Evolutionary conservation across 768 basidiomycete species (phyloP).

Genomic region (Agaricus subrufescens): DNA sequence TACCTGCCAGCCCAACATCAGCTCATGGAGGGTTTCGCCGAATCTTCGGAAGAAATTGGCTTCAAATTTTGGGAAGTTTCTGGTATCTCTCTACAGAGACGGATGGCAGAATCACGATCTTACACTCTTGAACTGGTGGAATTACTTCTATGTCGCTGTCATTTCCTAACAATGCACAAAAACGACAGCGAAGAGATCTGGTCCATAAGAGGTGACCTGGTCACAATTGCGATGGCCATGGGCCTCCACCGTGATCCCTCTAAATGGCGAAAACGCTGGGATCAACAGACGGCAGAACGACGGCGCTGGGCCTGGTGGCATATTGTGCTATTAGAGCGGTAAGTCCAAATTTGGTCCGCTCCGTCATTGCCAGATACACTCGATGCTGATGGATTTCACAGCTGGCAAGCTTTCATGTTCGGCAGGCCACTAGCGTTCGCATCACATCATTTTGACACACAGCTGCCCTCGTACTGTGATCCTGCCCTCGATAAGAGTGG

Average conservation of each 20-base stretch:
- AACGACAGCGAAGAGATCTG: slow-evolving; percentile 80
- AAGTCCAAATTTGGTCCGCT: slow-evolving; percentile 15
- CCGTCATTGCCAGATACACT: slow-evolving; percentile 5
- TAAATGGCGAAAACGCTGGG: slow-evolving; percentile 66
- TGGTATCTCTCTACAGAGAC: slow-evolving; percentile 56
- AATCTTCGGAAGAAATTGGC: slow-evolving; percentile 54
- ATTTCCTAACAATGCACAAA: slow-evolving; percentile 70
- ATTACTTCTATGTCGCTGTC: slow-evolving; percentile 61
- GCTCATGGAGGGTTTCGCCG: slow-evolving; percentile 50
- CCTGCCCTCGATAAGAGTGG: slow-evolving; percentile 57
- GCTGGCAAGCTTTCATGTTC: slow-evolving; percentile 88
- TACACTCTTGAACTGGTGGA: slow-evolving; percentile 76
- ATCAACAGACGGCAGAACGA: slow-evolving; percentile 55
- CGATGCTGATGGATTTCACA: slow-evolving; percentile 21
- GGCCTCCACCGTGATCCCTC: slow-evolving; percentile 85
- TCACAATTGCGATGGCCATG: slow-evolving; percentile 76
- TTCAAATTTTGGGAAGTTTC: slow-evolving; percentile 68
- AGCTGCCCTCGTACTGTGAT: slow-evolving; percentile 65
- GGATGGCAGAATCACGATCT: slow-evolving; percentile 52
- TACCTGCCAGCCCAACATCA: slow-evolving; percentile 67
- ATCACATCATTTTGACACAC: slow-evolving; percentile 82
- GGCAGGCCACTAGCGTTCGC: slow-evolving; percentile 73
- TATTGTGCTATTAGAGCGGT: slow-evolving; percentile 77
- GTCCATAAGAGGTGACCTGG: slow-evolving; percentile 66
- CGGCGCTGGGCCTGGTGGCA: slow-evolving; percentile 93